Base-by-base conservation (phyloP, 1,139 yeast genomes). In the Saccharomyces pastorianus region DNA sequence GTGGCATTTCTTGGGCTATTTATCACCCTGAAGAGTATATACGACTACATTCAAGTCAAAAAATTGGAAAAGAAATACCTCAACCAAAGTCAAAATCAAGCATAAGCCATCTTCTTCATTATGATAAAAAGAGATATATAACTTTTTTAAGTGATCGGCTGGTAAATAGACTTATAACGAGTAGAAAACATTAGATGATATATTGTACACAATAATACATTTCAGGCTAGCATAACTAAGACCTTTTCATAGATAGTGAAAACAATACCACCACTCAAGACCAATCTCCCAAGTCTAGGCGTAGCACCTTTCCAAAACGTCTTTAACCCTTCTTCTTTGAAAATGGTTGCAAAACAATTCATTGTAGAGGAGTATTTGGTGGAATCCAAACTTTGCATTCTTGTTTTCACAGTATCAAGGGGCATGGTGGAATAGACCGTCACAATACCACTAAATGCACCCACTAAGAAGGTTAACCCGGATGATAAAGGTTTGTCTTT, bases 291-390 rank as follows among this genome's bases (percentile, higher is more conserved):
- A 60, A 93, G 76, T 67, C 99, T 79, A 51, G 99, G 99, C 1
- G 98, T 91, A 46, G 98, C 96, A 57, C 99, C 99, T 73, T 88
- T 88, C 99, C 99, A 93, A 74, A 90, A 89, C 4, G 97, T 87
- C 65, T 82, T 74, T 59, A 90, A 72, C n/a, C 99, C 98, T 73
- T 93, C 99, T 55, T 91, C 85, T 67, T 76, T 85, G 71, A 87
- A 87, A 53, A 93, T 85, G 60, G 80, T 83, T 34, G 74, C 80
- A 64, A 93, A 91, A 72, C 98, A 93, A 71, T 91, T 81, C 49
- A 85, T 28, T 0, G 98, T 91, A 47, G 91, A 82, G 4, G 78
- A 70, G 72, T 93, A 93, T 64, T 78, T 71, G 55, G 80, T 79
- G 4, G 97, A 88, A 42, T 88, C 95, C 61, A 93, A 77, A 29